A percentile compares a stretch with the other conserved stretches of the same genome.
Conservation (phyloP, 345 rosid species). For the Ricinus communis region DNA sequence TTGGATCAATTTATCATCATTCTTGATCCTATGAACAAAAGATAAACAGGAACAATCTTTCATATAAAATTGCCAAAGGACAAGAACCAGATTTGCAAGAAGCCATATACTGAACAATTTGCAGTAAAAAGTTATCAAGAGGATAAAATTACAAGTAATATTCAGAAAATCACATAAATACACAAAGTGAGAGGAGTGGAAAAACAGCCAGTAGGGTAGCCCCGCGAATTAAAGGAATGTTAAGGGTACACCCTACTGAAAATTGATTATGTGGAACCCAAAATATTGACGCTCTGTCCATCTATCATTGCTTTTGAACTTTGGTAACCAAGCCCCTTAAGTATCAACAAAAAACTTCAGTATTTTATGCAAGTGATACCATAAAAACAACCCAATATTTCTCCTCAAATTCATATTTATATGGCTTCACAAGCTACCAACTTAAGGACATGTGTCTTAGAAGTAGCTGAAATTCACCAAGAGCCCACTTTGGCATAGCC, state of each 20-base stretch:
- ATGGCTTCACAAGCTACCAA: neutral
- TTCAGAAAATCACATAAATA: neutral
- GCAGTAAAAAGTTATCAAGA: too few species aligned
- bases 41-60: neutral
- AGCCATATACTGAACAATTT: too few species aligned
- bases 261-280: neutral
- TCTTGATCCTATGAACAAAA: conserved; percentile 59
- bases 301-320: neutral
- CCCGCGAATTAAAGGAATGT: too few species aligned
- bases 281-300: neutral
- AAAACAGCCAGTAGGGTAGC: neutral
- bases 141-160: neutral
- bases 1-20: conserved; percentile 88
- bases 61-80: neutral
- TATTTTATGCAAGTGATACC: neutral
- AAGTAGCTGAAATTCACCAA: neutral
- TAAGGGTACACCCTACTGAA: too few species aligned
- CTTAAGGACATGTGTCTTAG: neutral
- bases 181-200: neutral
- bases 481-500: neutral
- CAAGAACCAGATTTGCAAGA: too few species aligned
- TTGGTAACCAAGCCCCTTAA: neutral
- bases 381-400: neutral
- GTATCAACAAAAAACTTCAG: neutral
- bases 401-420: neutral